phyloP scores from a whole-genome alignment of 108 stramenopile species.

The Ochromonas danica region DNA sequence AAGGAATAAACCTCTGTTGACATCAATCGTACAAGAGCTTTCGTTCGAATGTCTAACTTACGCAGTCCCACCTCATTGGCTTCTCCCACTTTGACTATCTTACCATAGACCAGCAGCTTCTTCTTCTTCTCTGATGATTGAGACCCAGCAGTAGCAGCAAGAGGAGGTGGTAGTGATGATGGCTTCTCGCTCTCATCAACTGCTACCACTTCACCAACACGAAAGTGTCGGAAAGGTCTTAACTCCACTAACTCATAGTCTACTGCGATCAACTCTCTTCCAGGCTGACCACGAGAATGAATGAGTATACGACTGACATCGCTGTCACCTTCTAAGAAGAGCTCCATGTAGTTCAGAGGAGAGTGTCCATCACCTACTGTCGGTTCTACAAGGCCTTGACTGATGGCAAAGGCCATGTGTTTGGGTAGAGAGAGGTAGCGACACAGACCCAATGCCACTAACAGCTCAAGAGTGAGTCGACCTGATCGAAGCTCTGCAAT shows the following conservation, averaged over 20 bases:
- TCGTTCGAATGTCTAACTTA: background rate
- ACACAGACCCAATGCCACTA: background rate
- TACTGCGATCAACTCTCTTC: background rate
- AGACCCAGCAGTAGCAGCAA: background rate
- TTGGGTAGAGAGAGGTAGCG: background rate
- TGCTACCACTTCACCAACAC: slow-evolving; percentile 4
- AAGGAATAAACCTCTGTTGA: slow-evolving; percentile 28
- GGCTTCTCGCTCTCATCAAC: background rate
- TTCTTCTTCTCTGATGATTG: background rate
- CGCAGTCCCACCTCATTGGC: background rate
- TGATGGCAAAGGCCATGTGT: background rate
- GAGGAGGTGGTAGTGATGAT: background rate
- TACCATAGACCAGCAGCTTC: slow-evolving; percentile 1
- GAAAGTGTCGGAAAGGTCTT: slow-evolving; percentile 22
- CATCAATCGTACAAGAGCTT: background rate
- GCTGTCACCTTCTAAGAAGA: background rate
- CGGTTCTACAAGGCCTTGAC: background rate
- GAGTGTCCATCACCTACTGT: background rate
- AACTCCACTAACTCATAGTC: background rate
- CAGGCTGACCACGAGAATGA: background rate
- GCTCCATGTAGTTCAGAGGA: background rate
- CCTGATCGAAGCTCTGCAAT: no score
- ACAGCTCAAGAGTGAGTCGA: no score
- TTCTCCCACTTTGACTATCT: slow-evolving; percentile 12
- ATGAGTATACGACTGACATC: background rate